A percentile compares a stretch with the other conserved stretches of the same genome.
These are phyloP conservation scores for Triticum monococcum DNA, from an alignment of 176 grass and related monocot genomes.

Conservation along the genomic window DNA sequence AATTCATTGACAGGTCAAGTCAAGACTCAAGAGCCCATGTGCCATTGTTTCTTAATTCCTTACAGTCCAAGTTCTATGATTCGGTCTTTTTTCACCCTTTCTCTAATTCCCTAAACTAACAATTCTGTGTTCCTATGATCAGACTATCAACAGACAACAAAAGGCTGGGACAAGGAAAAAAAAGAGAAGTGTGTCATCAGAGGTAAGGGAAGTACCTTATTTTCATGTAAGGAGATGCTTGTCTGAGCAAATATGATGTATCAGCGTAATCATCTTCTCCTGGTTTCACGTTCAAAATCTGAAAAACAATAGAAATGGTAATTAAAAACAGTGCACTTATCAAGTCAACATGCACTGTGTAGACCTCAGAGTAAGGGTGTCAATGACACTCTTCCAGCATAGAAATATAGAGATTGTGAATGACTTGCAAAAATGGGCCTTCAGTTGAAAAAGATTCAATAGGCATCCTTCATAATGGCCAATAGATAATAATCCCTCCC, in stretches of 20 bases:
- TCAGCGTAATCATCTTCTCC: slow-evolving; percentile 85
- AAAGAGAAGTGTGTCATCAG: too few species aligned
- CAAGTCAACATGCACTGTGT: not conserved
- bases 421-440: not conserved
- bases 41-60: too few species aligned
- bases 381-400: not conserved
- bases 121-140: not conserved
- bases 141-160: not conserved
- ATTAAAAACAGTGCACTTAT: slow-evolving; percentile 1
- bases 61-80: not conserved
- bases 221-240: slow-evolving; percentile 99
- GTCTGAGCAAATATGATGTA: slow-evolving; percentile 91
- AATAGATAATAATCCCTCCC: not conserved
- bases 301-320: not conserved
- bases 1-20: too few species aligned
- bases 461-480: not conserved
- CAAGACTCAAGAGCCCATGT: too few species aligned
- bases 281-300: slow-evolving; percentile 92
- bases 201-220: slow-evolving; percentile 61
- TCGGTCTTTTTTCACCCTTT: not conserved
- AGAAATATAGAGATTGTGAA: not conserved
- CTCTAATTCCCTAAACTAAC: not conserved
- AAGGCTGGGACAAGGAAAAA: not conserved
- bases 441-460: not conserved
- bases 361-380: not conserved